Evolutionary conservation across 2,329 filamentous ascomycete genomes (phyloP).

Genomic region (Hypoxylon sp.): DNA sequence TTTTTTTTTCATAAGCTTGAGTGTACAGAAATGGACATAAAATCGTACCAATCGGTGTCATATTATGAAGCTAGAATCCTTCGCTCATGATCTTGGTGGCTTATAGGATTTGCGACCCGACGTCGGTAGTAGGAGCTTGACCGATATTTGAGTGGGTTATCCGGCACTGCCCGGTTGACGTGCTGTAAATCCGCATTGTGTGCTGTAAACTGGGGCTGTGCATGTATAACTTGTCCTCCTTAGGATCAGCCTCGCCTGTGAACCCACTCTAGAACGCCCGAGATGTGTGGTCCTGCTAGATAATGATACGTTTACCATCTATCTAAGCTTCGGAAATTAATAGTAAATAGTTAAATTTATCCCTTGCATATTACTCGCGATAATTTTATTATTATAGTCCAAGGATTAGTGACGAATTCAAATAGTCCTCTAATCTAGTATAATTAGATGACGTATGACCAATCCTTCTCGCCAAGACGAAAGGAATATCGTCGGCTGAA

Average conservation of each 20-base stretch:
- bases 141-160: not conserved
- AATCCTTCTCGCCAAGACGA: slow-evolving; percentile 18
- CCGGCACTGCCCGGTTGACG: slow-evolving; percentile 23
- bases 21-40: not conserved
- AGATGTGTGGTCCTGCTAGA: not conserved
- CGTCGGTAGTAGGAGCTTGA: not conserved
- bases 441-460: not conserved
- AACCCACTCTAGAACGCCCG: not conserved
- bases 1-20: not conserved
- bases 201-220: slow-evolving; percentile 4
- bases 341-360: not conserved
- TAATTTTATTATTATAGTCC: slow-evolving; percentile 8
- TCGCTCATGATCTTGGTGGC: not conserved
- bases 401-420: not conserved
- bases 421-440: not conserved
- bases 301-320: not conserved
- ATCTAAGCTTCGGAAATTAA: not conserved
- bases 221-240: slow-evolving; percentile 2
- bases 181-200: slow-evolving; percentile 10
- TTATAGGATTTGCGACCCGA: slow-evolving; percentile 5
- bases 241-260: not conserved
- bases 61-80: not conserved
- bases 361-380: slow-evolving; percentile 3
- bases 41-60: not conserved
- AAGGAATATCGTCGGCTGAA: slow-evolving; percentile 2